phyloP scores from a whole-genome alignment of 2,329 filamentous ascomycete species.

The Teratosphaeria viscida region DNA sequence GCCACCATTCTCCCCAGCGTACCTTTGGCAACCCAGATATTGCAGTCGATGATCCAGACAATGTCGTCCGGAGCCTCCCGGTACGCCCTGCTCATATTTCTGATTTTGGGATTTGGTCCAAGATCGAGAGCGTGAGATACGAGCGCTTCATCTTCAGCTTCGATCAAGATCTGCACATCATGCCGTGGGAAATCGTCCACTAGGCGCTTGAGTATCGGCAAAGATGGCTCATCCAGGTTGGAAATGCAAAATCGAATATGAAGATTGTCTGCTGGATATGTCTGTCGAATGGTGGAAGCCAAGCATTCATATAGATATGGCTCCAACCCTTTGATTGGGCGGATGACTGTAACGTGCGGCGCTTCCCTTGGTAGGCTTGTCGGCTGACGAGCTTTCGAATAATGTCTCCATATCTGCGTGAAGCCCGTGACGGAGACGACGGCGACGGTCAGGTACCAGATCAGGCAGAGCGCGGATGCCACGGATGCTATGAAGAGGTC shows the following conservation, averaged over 20 bases:
- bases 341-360: conserved; percentile 80
- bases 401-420: conserved; percentile 49
- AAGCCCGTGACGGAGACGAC: conserved; percentile 49
- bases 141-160: conserved; percentile 68
- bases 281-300: conserved; percentile 70
- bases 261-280: conserved; percentile 66
- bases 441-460: conserved; percentile 38
- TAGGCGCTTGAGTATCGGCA: conserved; percentile 60
- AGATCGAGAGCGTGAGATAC: conserved; percentile 45
- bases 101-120: conserved; percentile 95
- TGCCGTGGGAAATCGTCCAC: conserved; percentile 61
- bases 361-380: conserved; percentile 36
- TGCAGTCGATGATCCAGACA: conserved; percentile 92
- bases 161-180: conserved; percentile 65
- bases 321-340: conserved; percentile 87
- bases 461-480: conserved; percentile 18
- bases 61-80: conserved; percentile 78
- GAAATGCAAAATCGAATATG: conserved; percentile 77
- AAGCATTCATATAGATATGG: conserved; percentile 87
- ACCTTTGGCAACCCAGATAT: conserved; percentile 77
- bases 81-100: conserved; percentile 91
- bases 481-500: conserved; percentile 14
- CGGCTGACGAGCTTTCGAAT: conserved; percentile 32
- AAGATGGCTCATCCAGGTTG: conserved; percentile 60
- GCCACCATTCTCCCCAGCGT: conserved; percentile 84